A percentile compares a stretch with the other conserved stretches of the same genome.
Evolutionary conservation across 371 early-diverging fungal species (phyloP).

Genomic region (Haplosporangium sp.): DNA sequence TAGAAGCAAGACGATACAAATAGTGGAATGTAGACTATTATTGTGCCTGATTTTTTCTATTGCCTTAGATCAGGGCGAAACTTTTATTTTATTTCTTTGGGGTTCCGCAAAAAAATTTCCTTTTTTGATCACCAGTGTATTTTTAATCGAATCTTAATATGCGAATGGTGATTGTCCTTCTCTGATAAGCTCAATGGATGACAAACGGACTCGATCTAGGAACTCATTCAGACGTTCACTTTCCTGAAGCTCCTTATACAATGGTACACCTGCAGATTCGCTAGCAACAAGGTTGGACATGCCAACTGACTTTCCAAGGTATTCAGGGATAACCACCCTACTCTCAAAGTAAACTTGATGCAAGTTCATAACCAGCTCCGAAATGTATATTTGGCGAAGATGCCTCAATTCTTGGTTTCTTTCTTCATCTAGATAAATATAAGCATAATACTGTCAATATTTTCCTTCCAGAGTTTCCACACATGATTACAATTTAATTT

Average conservation of each 20-base stretch:
- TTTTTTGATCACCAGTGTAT: slow-evolving; percentile 2
- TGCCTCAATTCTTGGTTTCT: slow-evolving; percentile 34
- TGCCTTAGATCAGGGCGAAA: neutral
- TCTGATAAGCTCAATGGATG: slow-evolving; percentile 41
- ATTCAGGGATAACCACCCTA: slow-evolving; percentile 21
- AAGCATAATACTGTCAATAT: neutral
- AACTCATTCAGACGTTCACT: slow-evolving; percentile 39
- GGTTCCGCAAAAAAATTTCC: slow-evolving; percentile 8
- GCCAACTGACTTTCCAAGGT: slow-evolving; percentile 35
- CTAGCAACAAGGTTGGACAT: slow-evolving; percentile 47
- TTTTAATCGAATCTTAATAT: slow-evolving; percentile 7
- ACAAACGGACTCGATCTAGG: slow-evolving; percentile 36
- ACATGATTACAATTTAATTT: neutral
- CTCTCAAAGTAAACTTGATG: slow-evolving; percentile 42
- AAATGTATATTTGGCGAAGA: slow-evolving; percentile 48
- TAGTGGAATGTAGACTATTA: neutral
- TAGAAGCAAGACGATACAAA: neutral
- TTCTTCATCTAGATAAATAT: slow-evolving; percentile 15
- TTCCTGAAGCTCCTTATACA: slow-evolving; percentile 45
- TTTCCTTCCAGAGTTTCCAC: neutral
- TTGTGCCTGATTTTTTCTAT: neutral
- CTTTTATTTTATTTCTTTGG: neutral
- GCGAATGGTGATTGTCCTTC: slow-evolving; percentile 39
- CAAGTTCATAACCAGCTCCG: slow-evolving; percentile 48
- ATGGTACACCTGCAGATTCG: slow-evolving; percentile 24